Evolutionary conservation across 1,284 basidiomycete species (phyloP), one percentile per base, ranked within the genome.

Genomic region (Pseudozyma pruni): DNA sequence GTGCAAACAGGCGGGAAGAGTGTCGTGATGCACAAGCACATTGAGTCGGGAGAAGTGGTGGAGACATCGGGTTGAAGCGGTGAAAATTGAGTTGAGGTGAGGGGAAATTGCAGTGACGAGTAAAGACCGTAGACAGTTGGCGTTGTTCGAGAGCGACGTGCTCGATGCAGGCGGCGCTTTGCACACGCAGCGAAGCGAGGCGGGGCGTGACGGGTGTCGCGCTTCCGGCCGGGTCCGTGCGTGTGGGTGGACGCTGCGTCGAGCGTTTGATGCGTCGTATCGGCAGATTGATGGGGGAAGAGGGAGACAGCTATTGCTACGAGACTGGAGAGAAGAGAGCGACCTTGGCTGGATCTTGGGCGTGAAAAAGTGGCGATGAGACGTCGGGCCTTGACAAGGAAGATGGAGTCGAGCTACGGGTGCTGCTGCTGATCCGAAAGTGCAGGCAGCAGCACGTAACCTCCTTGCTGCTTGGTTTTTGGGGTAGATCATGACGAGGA

Each of bases 71-170:
- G 22, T 19, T 40, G 35, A 23, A 39, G 33, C n/a, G 20, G 25
- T 13, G 17, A 37, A 25, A 38, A 34, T 10, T 19, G 34, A 6
- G 7, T 40, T 40, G 39, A n/a, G 25, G 23, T 11, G 34, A 22
- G 33, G 45, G 16, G 41, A 16, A 37, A 37, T 50, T 62, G 59
- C 53, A 55, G 6, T 56, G 33, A 42, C 38, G 48, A 60, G 63
- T 67, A 67, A 60, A 67, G 63, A 67, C 63, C 43, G 63, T 67
- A 55, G 42, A 59, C 51, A 67, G 63, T 67, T 67, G 63, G 63
- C 45, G 39, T 39, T 45, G 32, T 39, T 33, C 38, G 25, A 27
- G 17, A 32, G 40, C 38, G 44, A 17, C 16, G 22, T 42, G 29
- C 32, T 35, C 22, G 9, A 22, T 13, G 45, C 39, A 41, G 41